phyloP scores from a whole-genome alignment of 345 rosid genomes.

The Syzygium grande region DNA sequence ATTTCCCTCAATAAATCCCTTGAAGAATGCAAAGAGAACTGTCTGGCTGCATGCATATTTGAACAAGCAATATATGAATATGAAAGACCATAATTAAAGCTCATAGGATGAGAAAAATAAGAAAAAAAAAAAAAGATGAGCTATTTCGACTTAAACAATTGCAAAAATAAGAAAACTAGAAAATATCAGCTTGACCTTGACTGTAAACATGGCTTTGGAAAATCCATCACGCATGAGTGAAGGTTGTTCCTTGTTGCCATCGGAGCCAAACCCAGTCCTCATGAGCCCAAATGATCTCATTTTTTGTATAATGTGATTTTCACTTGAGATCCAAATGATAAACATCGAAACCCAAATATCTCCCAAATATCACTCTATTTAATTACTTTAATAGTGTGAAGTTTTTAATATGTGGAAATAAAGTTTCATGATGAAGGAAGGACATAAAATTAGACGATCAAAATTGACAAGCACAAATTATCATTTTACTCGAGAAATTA shows the following conservation, averaged over 20 bases:
- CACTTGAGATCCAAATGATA: not conserved
- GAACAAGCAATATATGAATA: too few species aligned
- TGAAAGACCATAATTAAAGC: too few species aligned
- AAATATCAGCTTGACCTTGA: too few species aligned
- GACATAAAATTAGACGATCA: not conserved
- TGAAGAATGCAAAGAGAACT: too few species aligned
- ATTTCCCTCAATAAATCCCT: too few species aligned
- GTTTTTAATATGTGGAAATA: not conserved
- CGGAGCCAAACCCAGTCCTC: not conserved
- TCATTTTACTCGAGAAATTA: not conserved
- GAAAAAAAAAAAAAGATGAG: too few species aligned
- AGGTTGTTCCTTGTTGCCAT: not conserved
- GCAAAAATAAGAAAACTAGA: too few species aligned
- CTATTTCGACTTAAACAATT: too few species aligned
- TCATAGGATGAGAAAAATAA: too few species aligned
- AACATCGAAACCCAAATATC: not conserved
- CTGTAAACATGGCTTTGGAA: not conserved
- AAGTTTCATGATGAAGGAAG: fast-evolving
- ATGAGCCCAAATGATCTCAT: not conserved
- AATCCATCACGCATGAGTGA: not conserved
- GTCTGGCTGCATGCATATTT: too few species aligned
- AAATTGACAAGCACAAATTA: not conserved
- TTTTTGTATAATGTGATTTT: not conserved
- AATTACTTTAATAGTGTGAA: fast-evolving
- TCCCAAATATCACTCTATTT: fast-evolving